Conservation (phyloP, 306 rosid genomes). For the Cercis canadensis region DNA sequence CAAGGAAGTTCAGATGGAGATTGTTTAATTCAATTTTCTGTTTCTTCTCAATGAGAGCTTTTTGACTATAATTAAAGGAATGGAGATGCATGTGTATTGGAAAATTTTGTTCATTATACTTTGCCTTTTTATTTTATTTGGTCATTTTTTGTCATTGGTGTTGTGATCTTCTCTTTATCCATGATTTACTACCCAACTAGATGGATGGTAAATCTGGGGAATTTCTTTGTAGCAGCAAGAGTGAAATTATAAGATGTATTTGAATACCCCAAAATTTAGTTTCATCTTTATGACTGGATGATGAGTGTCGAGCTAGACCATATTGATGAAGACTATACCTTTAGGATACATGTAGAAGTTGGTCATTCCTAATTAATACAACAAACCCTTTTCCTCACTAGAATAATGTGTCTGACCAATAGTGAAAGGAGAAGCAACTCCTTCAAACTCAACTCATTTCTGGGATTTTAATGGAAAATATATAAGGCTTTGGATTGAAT, state of each 20-base stretch:
- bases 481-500: too few species aligned
- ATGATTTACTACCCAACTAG: background rate
- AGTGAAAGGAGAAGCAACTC: too few species aligned
- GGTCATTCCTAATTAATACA: too few species aligned
- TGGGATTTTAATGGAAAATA: too few species aligned
- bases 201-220: background rate
- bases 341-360: too few species aligned
- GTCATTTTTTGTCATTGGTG: background rate
- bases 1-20: background rate
- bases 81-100: background rate
- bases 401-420: too few species aligned
- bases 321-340: too few species aligned
- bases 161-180: background rate
- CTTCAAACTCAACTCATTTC: too few species aligned
- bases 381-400: too few species aligned
- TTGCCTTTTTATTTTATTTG: background rate
- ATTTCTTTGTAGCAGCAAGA: slow-evolving; percentile 1
- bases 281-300: too few species aligned
- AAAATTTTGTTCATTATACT: slow-evolving; percentile 1
- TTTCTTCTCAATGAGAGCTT: slow-evolving; percentile 15
- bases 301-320: too few species aligned
- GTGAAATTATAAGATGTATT: background rate
- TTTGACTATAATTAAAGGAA: background rate
- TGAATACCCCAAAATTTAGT: too few species aligned
- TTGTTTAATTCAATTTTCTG: slow-evolving; percentile 35